Evolutionary conservation across 2,329 filamentous ascomycete species (phyloP), one percentile per base, ranked within the genome.

Genomic region (Ophiosphaerella narmari): DNA sequence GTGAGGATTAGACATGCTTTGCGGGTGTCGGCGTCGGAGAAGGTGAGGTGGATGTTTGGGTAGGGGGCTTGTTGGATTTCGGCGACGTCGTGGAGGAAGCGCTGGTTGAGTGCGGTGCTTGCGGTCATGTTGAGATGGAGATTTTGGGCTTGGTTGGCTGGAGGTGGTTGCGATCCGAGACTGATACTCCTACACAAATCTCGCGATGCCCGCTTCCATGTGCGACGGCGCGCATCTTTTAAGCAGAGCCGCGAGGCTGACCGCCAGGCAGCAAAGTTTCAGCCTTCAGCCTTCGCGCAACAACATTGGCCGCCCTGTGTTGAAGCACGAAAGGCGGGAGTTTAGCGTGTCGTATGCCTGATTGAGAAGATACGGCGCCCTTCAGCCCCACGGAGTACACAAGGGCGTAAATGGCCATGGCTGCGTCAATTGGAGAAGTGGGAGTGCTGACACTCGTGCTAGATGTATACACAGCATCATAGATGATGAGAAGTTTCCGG

Each of bases 41-140:
- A 54, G 52, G 75, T 66, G 1, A 80, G 59, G n/a, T 54, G 47
- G 48, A 81, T 75, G 38, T 78, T 78, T 2, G 78, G 77, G 52
- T 80, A 81, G 0, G 78, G 78, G 36, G 76, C 63, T 21, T 67
- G 62, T 38, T 76, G 67, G 13, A 81, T 64, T 56, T 81, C 79
- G 9, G 72, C 69, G 26, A 81, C 75, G 45, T 82, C 79, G 21
- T 66, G 66, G 12, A 81, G 59, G 5, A 67, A 62, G 1, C 63
- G 57, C 7, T 50, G 45, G 29, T 40, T 26, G 12, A 48, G 33
- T 23, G 41, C 38, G 16, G 38, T 39, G 39, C 38, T 32, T 33
- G 37, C 18, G 13, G 50, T n/a, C 40, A 46, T 36, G 24, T 29
- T 24, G 32, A n/a, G 35, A 24, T 26, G 21, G 26, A 39, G n/a